phyloP scores from a whole-genome alignment of 495 filamentous ascomycete species.

The Astrocystis sublimbata region DNA sequence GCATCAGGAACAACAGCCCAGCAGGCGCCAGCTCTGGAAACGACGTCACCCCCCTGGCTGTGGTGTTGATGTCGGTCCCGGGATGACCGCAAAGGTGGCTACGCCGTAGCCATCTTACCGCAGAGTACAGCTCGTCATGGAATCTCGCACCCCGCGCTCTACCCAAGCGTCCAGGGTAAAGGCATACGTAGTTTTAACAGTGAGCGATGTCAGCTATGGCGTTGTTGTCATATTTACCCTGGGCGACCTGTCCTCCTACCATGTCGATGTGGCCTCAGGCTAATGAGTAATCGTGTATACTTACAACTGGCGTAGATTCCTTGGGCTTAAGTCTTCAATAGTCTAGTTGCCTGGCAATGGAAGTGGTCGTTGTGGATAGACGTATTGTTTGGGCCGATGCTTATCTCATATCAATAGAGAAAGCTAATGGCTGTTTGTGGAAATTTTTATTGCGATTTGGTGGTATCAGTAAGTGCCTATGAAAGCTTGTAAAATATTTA shows the following conservation, averaged over 20 bases:
- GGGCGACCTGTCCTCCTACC: constrained; percentile 34
- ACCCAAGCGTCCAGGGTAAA: constrained; percentile 47
- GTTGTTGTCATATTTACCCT: constrained; percentile 66
- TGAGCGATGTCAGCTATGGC: constrained; percentile 70
- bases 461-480: too few relatives aligned
- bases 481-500: too few relatives aligned
- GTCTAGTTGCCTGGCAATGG: constrained; percentile 68
- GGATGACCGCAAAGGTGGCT: constrained; percentile 71
- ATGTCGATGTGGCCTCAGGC: neutral
- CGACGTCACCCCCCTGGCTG: neutral
- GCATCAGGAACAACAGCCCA: neutral
- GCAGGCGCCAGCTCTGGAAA: neutral
- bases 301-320: constrained; percentile 37
- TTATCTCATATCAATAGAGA: too few relatives aligned
- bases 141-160: constrained; percentile 40
- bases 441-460: too few relatives aligned
- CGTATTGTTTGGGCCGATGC: too few relatives aligned
- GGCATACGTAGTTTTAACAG: constrained; percentile 56
- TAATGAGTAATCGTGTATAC: neutral
- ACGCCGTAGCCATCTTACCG: constrained; percentile 54
- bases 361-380: too few relatives aligned
- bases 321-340: constrained; percentile 68
- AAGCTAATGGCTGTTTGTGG: too few relatives aligned
- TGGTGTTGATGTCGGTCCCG: constrained; percentile 55
- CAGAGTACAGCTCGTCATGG: constrained; percentile 25